A percentile compares a stretch with the other conserved stretches of the same genome.
Evolutionary conservation across 371 early-diverging fungal species (phyloP).

Genomic region (Apophysomyces elegans): DNA sequence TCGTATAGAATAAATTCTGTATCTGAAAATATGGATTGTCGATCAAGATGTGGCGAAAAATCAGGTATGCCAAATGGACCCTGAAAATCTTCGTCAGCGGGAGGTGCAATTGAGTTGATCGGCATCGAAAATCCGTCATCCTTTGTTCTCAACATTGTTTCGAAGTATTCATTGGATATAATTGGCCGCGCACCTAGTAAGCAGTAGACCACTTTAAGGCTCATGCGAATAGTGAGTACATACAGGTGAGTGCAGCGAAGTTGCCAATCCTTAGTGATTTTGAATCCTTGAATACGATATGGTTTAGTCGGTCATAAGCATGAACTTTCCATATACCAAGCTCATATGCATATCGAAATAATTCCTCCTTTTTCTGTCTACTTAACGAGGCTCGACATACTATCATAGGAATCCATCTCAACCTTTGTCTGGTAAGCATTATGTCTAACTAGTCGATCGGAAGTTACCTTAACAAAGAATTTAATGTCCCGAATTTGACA

Average conservation of each 20-base stretch:
- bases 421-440: not conserved
- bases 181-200: constrained; percentile 4
- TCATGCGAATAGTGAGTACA: constrained; percentile 1
- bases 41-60: not conserved
- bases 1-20: constrained; percentile 10
- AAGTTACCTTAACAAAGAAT: constrained; percentile 4
- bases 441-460: too few species aligned
- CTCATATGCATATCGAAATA: constrained; percentile 3
- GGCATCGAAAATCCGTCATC: not conserved
- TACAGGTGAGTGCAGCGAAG: not conserved
- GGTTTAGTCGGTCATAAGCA: not conserved
- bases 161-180: constrained; percentile 2
- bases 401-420: constrained; percentile 15
- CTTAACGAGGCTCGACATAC: constrained; percentile 14
- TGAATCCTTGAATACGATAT: constrained; percentile 8
- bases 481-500: constrained; percentile 16
- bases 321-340: constrained; percentile 10
- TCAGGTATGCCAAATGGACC: constrained; percentile 11
- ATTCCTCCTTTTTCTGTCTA: constrained; percentile 14
- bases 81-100: not conserved
- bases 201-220: not conserved
- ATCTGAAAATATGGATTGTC: constrained; percentile 3
- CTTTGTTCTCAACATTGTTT: not conserved
- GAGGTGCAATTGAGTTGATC: not conserved
- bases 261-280: constrained; percentile 13